Conservation (phyloP, 1,284 basidiomycete species). For the Porogramme epimiltina region DNA sequence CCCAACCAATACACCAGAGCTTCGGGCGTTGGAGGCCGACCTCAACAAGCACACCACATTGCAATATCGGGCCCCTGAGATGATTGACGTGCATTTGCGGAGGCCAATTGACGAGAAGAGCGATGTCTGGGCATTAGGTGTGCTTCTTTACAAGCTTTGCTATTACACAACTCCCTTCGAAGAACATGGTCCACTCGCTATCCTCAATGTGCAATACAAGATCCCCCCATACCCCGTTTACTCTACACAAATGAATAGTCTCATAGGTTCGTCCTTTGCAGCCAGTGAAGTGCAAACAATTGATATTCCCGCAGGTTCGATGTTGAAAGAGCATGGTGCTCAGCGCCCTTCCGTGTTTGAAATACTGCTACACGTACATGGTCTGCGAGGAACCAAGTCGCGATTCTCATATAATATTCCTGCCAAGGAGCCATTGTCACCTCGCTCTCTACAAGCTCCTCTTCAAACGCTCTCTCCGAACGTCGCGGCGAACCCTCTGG, state of each 20-base stretch:
- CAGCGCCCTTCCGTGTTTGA: conserved; percentile 86
- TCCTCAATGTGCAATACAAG: conserved; percentile 95
- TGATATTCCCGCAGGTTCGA: conserved; percentile 57
- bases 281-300: neutral
- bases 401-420: conserved; percentile 69
- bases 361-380: conserved; percentile 74
- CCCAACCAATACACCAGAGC: conserved; percentile 77
- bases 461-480: conserved; percentile 32
- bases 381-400: conserved; percentile 82
- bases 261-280: conserved; percentile 77
- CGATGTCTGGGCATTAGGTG: conserved; percentile 80
- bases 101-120: conserved; percentile 90
- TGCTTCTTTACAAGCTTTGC: conserved; percentile 83
- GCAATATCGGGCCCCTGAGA: conserved; percentile 96
- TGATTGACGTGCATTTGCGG: conserved; percentile 91
- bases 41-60: conserved; percentile 94
- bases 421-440: conserved; percentile 43
- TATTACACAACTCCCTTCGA: conserved; percentile 99
- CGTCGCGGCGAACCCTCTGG: conserved; percentile 37
- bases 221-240: conserved; percentile 94
- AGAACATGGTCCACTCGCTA: conserved; percentile 94
- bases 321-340: conserved; percentile 85
- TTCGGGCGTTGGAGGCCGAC: conserved; percentile 87
- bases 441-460: conserved; percentile 25
- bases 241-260: conserved; percentile 80